These are phyloP conservation scores for Backusella circina DNA, from an alignment of 192 early-diverging fungal genomes.

Conservation along the genomic window DNA sequence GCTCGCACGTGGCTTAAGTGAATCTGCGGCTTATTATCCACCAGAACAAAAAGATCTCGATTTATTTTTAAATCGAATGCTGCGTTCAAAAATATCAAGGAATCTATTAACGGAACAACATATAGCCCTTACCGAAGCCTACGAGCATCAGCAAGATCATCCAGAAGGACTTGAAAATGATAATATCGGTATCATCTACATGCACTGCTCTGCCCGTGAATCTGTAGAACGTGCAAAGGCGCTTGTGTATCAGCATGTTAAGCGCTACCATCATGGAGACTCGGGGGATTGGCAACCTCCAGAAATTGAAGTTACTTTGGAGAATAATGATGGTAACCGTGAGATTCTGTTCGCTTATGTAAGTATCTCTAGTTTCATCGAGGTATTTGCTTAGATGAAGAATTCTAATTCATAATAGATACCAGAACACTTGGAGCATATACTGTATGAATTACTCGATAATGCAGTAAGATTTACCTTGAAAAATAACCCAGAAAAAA, in stretches of 20 bases:
- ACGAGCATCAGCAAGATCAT: conserved; percentile 40
- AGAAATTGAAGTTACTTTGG: not conserved
- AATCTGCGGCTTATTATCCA: conserved; percentile 49
- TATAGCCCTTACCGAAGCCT: conserved; percentile 70
- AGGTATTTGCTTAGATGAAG: not conserved
- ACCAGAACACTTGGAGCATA: conserved; percentile 92
- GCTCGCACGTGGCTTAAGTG: conserved; percentile 84
- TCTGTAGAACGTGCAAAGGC: conserved; percentile 32
- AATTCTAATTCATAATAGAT: conserved; percentile 1
- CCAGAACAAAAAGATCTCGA: conserved; percentile 65
- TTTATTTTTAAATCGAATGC: conserved; percentile 86
- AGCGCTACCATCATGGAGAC: not conserved
- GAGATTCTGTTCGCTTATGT: conserved; percentile 29
- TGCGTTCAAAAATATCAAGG: conserved; percentile 84
- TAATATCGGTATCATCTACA: conserved; percentile 71
- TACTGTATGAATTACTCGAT: conserved; percentile 87
- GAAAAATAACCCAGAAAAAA: conserved; percentile 41
- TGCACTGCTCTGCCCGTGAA: conserved; percentile 54
- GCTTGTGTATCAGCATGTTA: conserved; percentile 6
- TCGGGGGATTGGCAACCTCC: not conserved
- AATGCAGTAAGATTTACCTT: conserved; percentile 81
- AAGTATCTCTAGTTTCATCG: not conserved
- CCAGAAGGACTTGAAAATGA: conserved; percentile 40
- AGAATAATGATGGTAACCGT: not conserved
- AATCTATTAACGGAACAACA: conserved; percentile 93